Evolutionary conservation across 129 eudicot species (phyloP).

Genomic region (Flaveria ramosissima): DNA sequence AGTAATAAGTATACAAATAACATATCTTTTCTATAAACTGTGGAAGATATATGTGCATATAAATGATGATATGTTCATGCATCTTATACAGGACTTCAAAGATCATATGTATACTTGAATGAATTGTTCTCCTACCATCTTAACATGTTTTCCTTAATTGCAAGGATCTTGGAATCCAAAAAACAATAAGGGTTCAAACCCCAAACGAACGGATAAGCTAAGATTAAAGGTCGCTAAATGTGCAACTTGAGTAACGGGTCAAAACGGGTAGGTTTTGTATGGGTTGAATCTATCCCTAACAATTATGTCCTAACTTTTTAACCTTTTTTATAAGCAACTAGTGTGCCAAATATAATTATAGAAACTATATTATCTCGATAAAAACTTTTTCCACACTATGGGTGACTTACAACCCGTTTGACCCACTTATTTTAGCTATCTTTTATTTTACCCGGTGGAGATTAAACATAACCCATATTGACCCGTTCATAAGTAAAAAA

Average conservation of each 20-base stretch:
- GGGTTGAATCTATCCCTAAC: background rate
- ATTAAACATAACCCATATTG: background rate
- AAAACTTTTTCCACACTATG: background rate
- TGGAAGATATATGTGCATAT: too few species aligned
- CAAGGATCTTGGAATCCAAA: too few species aligned
- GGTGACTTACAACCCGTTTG: background rate
- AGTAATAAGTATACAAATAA: background rate
- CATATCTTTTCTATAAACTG: too few species aligned
- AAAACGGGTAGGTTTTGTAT: background rate
- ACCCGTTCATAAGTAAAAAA: background rate
- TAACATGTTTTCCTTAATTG: too few species aligned
- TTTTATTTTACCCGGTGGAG: background rate
- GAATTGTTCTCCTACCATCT: too few species aligned
- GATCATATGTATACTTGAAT: too few species aligned
- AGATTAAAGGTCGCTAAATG: background rate
- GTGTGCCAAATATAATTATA: background rate
- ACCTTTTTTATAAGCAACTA: background rate
- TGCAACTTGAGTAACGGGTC: background rate
- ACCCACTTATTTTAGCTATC: background rate
- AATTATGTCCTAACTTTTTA: background rate
- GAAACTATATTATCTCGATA: background rate
- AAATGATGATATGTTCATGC: too few species aligned
- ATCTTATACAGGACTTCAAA: too few species aligned
- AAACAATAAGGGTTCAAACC: background rate
- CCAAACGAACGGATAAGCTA: background rate